Evolutionary conservation across 1,284 basidiomycete genomes (phyloP).

Genomic region (Exsudoporus floridanus): DNA sequence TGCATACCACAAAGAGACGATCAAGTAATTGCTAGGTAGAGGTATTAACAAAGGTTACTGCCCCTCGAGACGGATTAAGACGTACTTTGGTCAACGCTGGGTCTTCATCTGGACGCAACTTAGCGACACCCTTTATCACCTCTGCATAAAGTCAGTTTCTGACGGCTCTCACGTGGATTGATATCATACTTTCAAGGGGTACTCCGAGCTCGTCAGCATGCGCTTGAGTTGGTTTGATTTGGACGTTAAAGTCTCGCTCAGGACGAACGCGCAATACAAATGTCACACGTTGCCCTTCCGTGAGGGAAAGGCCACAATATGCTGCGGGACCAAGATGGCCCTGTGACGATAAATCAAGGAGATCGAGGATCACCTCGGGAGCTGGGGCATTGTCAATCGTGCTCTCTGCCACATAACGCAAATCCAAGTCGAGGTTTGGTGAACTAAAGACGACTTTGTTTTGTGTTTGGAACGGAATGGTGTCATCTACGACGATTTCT

Average conservation of each 20-base stretch:
- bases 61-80: neutral
- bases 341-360: conserved; percentile 60
- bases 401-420: conserved; percentile 69
- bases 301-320: conserved; percentile 55
- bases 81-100: conserved; percentile 62
- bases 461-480: conserved; percentile 33
- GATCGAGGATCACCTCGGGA: conserved; percentile 56
- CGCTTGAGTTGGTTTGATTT: conserved; percentile 34
- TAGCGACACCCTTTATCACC: conserved; percentile 48
- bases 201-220: conserved; percentile 49
- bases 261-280: conserved; percentile 77
- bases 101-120: conserved; percentile 53
- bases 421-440: conserved; percentile 59
- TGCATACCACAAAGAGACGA: conserved; percentile 50
- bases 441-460: conserved; percentile 73
- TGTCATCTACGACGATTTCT: conserved; percentile 52
- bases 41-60: neutral
- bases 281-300: conserved; percentile 83
- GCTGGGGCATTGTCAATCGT: conserved; percentile 46
- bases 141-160: conserved; percentile 31
- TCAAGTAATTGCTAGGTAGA: conserved; percentile 49
- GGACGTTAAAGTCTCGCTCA: conserved; percentile 18
- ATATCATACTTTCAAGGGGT: conserved; percentile 43
- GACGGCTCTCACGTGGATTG: neutral
- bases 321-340: conserved; percentile 67